phyloP scores from a whole-genome alignment of 495 filamentous ascomycete genomes.

The Penicillium maclennaniae region DNA sequence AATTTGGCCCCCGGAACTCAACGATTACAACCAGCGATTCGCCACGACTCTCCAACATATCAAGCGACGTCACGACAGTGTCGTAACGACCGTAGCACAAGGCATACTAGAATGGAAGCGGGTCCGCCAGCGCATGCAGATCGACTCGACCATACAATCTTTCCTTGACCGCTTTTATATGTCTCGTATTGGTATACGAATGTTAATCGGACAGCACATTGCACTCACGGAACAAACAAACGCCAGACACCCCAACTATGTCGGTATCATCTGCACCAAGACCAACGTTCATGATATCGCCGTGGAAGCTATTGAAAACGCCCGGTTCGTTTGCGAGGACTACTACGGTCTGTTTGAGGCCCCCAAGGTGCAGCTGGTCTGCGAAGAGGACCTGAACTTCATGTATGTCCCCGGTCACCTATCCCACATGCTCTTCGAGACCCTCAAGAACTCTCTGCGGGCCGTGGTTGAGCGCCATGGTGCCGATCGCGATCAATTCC shows the following conservation, averaged over 20 bases:
- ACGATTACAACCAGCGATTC: slow-evolving; percentile 91
- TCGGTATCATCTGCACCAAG: slow-evolving; percentile 97
- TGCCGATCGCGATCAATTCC: slow-evolving; percentile 90
- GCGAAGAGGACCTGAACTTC: slow-evolving; percentile 87
- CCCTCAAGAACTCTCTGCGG: slow-evolving; percentile 94
- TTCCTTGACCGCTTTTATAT: slow-evolving; percentile 99
- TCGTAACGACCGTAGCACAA: slow-evolving; percentile 92
- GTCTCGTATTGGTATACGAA: slow-evolving; percentile 98
- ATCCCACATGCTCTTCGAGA: slow-evolving; percentile 99
- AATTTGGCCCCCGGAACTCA: slow-evolving; percentile 92
- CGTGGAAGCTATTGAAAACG: slow-evolving; percentile 96
- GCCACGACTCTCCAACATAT: slow-evolving; percentile 81
- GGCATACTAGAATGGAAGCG: slow-evolving; percentile 98
- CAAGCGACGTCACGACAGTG: slow-evolving; percentile 92
- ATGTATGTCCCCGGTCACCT: slow-evolving; percentile 99
- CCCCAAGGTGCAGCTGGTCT: slow-evolving; percentile 93
- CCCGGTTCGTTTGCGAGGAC: slow-evolving; percentile 96
- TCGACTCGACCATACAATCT: slow-evolving; percentile 91
- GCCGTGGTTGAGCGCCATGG: slow-evolving; percentile 96
- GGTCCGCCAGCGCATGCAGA: slow-evolving; percentile 93
- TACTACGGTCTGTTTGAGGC: slow-evolving; percentile 98
- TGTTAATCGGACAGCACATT: slow-evolving; percentile 98
- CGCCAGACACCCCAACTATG: slow-evolving; percentile 83
- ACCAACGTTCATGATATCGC: slow-evolving; percentile 96
- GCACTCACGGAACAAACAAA: slow-evolving; percentile 90